Conservation (phyloP, 2,329 filamentous ascomycete genomes). For the Dryadomyces quercus-mongolicae region DNA sequence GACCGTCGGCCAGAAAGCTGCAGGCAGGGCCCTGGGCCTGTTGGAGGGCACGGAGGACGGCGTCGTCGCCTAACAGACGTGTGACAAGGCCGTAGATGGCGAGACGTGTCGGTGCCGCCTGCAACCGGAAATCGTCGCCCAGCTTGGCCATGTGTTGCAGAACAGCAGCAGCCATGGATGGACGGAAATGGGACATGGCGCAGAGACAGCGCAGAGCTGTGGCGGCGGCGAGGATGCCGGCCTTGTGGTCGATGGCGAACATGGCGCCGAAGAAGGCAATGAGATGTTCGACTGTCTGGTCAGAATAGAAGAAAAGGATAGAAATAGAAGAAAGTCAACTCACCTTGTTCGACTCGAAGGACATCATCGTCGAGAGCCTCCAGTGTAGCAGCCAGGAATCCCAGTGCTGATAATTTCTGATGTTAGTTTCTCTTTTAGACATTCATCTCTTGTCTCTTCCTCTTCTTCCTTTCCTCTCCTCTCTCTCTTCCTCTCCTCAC, state of each 20-base stretch:
- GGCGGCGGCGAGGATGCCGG: slow-evolving; percentile 42
- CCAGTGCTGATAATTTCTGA: slow-evolving; percentile 34
- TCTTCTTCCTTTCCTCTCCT: not conserved
- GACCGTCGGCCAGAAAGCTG: slow-evolving; percentile 31
- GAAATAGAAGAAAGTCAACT: not conserved
- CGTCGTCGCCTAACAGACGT: slow-evolving; percentile 26
- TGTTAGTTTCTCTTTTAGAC: no score
- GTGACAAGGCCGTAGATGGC: slow-evolving; percentile 38
- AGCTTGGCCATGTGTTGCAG: slow-evolving; percentile 36
- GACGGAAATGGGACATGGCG: slow-evolving; percentile 38
- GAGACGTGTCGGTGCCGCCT: slow-evolving; percentile 37
- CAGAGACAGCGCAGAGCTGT: slow-evolving; percentile 38
- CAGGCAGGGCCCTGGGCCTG: slow-evolving; percentile 28
- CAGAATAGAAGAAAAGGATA: not conserved
- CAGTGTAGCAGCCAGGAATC: slow-evolving; percentile 44
- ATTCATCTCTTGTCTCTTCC: not conserved
- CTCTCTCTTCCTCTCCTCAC: not conserved
- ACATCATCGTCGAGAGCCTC: slow-evolving; percentile 31
- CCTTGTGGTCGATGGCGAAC: slow-evolving; percentile 47
- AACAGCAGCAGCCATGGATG: slow-evolving; percentile 33
- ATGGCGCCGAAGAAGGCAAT: slow-evolving; percentile 44
- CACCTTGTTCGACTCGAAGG: slow-evolving; percentile 39
- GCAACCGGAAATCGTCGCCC: slow-evolving; percentile 44
- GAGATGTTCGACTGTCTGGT: slow-evolving; percentile 15
- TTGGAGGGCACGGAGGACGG: slow-evolving; percentile 22